Base-by-base conservation (phyloP, 2,329 filamentous ascomycete species). In the Ascochyta koolunga region DNA sequence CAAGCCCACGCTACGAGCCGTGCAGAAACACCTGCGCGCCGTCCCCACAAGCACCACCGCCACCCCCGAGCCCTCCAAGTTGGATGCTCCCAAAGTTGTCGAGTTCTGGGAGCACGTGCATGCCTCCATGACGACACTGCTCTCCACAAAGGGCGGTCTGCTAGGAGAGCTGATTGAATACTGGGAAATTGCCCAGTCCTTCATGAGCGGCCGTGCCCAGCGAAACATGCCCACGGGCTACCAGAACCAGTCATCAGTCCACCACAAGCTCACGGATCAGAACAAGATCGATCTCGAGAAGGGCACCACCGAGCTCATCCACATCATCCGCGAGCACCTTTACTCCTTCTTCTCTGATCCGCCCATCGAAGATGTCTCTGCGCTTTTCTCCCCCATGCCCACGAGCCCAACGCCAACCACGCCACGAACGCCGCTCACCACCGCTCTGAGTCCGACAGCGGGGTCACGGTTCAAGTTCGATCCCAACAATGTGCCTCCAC, bases 71-170 rank as follows among this genome's bases (percentile, higher is more conserved):
- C 84, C 66, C 3, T 68, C 66, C 2, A 84, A 87, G 10, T 82
- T 92, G n/a, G 95, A 99, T 72, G 86, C 88, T 0, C 78, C 88
- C 2, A 88, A 93, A 40, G 83, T 97, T 13, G 83, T 96, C 59
- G 92, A 96, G 62, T 83, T 98, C 56, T 99, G 95, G 95, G 93
- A 97, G 67, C 91, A 93, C 71, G 87, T 96, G 59, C 80, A 91
- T 54, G 79, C 83, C 0, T 95, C 91, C 58, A 73, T 98, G 56
- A 87, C 79, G 9, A 85, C 83, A 36, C 81, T 99, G 33, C 79
- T 99, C 0, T 93, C 91, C 0, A 77, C 81, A 5, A 79, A 87
- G 6, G 86, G 88, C 58, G 95, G 95, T 4, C 82, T 98, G 15
- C 79, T 99, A 5, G 92, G 91, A 0, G 95, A 99, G 72, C 84